These are phyloP conservation scores for Polytrichum commune DNA, from an alignment of 225 moss, liverwort and hornwort genomes.

Conservation along the genomic window DNA sequence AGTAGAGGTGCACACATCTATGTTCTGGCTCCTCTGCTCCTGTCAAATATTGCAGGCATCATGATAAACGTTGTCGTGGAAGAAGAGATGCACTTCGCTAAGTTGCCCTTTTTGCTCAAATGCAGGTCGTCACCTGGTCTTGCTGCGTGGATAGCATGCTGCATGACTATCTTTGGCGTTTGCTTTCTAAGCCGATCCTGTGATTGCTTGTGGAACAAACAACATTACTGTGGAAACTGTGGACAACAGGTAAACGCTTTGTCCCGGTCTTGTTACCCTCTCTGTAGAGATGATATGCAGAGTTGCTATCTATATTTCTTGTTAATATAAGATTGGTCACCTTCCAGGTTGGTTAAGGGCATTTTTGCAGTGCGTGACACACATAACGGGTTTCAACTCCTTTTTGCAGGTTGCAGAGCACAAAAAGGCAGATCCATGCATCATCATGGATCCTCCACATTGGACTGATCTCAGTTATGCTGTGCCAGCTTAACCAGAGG, in stretches of 20 bases:
- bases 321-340: not conserved
- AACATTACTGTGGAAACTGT: constrained; percentile 79
- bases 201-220: constrained; percentile 90
- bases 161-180: constrained; percentile 60
- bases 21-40: not conserved
- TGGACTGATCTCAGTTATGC: constrained; percentile 75
- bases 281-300: not conserved
- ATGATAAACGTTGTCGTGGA: not conserved
- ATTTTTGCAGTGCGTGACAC: not conserved
- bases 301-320: not conserved
- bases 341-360: not conserved
- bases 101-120: not conserved
- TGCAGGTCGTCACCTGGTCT: constrained; percentile 70
- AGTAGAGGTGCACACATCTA: not conserved
- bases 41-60: not conserved
- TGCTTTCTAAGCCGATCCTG: constrained; percentile 77
- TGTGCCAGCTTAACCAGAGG: constrained; percentile 48
- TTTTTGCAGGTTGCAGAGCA: constrained; percentile 61
- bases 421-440: constrained; percentile 71
- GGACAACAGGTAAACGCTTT: constrained; percentile 58
- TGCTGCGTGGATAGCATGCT: constrained; percentile 78
- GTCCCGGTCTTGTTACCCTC: not conserved
- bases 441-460: constrained; percentile 56
- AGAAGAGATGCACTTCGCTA: not conserved
- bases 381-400: not conserved